These are phyloP conservation scores for Cytauxzoon felis DNA, from an alignment of 169 alveolate genomes.

Conservation along the genomic window DNA sequence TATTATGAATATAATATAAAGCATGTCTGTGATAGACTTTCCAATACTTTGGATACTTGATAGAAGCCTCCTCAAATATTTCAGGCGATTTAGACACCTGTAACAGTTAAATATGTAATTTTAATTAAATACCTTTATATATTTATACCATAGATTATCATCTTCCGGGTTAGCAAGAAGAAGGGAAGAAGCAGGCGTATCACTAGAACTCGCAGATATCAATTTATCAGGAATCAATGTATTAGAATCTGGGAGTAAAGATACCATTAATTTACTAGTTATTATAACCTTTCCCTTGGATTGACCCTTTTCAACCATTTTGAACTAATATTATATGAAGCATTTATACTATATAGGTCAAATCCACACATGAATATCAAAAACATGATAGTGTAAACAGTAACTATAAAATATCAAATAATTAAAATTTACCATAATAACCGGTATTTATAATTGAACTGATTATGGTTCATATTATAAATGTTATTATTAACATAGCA, in stretches of 20 bases:
- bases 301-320: not conserved
- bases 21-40: constrained; percentile 55
- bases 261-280: constrained; percentile 34
- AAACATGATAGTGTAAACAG: no score
- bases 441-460: no score
- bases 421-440: no score
- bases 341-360: not conserved
- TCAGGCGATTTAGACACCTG: constrained; percentile 30
- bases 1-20: constrained; percentile 32
- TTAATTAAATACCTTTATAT: constrained; percentile 25
- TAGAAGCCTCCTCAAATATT: constrained; percentile 44
- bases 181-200: constrained; percentile 20
- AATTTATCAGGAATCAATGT: constrained; percentile 32
- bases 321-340: constrained; percentile 3
- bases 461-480: no score
- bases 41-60: constrained; percentile 51
- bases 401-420: no score
- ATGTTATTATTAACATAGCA: no score
- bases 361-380: not conserved
- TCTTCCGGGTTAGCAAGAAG: constrained; percentile 43
- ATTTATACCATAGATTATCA: constrained; percentile 38
- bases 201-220: constrained; percentile 6
- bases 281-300: constrained; percentile 38
- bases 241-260: constrained; percentile 37
- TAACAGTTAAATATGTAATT: not conserved